Evolutionary conservation across 2,329 filamentous ascomycete genomes (phyloP), one percentile per base, ranked within the genome.

Genomic region (Dactylellina drechsleri): DNA sequence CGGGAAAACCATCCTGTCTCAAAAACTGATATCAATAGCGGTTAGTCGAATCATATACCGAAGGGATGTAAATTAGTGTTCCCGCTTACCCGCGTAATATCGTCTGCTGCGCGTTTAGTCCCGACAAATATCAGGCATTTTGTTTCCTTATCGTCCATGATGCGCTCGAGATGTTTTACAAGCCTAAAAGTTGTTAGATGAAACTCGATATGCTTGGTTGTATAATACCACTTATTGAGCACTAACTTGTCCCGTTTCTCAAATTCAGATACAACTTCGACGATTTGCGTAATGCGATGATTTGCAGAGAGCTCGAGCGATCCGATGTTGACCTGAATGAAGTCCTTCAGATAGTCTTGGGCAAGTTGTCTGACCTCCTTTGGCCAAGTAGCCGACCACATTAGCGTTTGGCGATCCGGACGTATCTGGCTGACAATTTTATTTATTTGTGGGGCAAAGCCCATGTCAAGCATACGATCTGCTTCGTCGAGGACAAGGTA

Each of bases 391-490:
- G 95, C 95, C 0, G 95, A 98, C 82, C 98, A 99, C 23, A 98
- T 86, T 60, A 98, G 93, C 0, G 93, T 97, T 81, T 99, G 95
- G 59, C 92, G 90, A 81, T 97, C 92, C 0, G 95, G 93, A 56
- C 95, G 90, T 81, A 97, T 91, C 80, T 95, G 97, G 78, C 89
- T 89, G 81, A 98, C 89, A 71, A 99, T 95, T 82, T 96, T 97
- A 88, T 95, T 95, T 64, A 99, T 93, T 82, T 99, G 95, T 1
- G 95, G 94, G 18, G 79, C 94, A 80, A 99, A 99, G 13, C 95
- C 95, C 95, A 99, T 98, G 82, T 99, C 95, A 81, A 98, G 97
- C 95, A 99, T 98, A 76, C 95, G 91, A 82, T 99, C 95, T 56
- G 95, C 95, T 83, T 99, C 95, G 81, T 99, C 95, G 45, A 99